Evolutionary conservation across 148 eudicot species (phyloP), one percentile per base, ranked within the genome.

Genomic region (Chenopodium quinoa): DNA sequence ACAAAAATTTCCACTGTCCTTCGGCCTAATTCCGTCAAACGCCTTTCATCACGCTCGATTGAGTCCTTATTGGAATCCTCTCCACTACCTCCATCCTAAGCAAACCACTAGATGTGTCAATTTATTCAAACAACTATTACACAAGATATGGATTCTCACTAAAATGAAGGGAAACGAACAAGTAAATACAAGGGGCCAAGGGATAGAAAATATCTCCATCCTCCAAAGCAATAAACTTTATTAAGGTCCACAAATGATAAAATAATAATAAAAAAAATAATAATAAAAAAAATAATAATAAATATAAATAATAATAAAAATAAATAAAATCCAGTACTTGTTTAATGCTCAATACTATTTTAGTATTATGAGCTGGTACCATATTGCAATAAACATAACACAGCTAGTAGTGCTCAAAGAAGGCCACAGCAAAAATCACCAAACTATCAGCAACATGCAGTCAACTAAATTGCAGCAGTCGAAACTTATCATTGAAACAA

Each of bases 1-100:
- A 92, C 96, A 83, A 93, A 95, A 79, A 92, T 95, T 86, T 95
- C 98, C 65, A 95, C 92, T 13, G 98, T 95, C 83, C 96, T 90
- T n/a, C 97, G 92, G 77, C 98, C 98, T 78, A 95, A 83, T 80
- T 93, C 97, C 48, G 98, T 95, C 80, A 95, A 89, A 80, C 94
- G 92, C 90, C 94, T 93, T 82, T 93, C 97, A 83, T 95, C 98
- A 74, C 93, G 97, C 86, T 95, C 97, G 80, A 93, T 88, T 27
- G 94, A 83, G 82, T 92, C 97, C 83, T 93, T 93, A 84, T 79
- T 92, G 87, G 87, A 88, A 80, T 95, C 97, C 81, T 92, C 98
- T 29, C 96, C 98, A 75, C 88, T 82, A 64, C 86, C 87, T 46
- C 97, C 98, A 88, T 95, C 98, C 97, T 95, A 75, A 70, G 87